phyloP scores from a whole-genome alignment of 129 eudicot genomes.

The Tagetes patula region DNA sequence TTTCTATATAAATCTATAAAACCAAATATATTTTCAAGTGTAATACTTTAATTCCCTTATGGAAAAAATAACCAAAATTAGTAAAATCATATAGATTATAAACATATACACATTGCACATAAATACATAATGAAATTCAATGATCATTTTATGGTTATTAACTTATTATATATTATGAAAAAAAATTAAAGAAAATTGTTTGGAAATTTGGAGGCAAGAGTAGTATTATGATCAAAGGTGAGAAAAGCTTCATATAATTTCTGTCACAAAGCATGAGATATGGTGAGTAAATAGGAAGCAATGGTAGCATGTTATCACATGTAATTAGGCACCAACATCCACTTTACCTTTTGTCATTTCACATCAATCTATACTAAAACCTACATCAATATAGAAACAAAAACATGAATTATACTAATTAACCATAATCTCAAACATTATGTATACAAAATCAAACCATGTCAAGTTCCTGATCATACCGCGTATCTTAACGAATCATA shows the following conservation, averaged over 20 bases:
- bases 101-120: no score
- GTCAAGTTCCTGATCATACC: neutral
- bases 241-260: constrained; percentile 21
- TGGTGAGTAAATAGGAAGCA: constrained; percentile 32
- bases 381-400: neutral
- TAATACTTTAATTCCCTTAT: constrained; percentile 8
- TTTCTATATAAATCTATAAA: neutral
- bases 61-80: neutral
- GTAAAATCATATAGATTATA: no score
- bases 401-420: neutral
- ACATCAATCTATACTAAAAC: constrained; percentile 21
- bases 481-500: neutral
- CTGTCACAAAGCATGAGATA: constrained; percentile 4
- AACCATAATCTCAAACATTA: neutral
- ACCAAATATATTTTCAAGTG: neutral
- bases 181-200: neutral
- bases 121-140: neutral
- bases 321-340: constrained; percentile 28
- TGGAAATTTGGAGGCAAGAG: constrained; percentile 10
- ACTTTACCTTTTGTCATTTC: constrained; percentile 30
- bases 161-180: neutral
- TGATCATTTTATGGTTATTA: neutral
- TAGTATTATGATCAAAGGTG: constrained; percentile 27
- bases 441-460: neutral
- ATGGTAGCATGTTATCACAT: constrained; percentile 28